A percentile compares a stretch with the other conserved stretches of the same genome.
Evolutionary conservation across 1,139 yeast genomes (phyloP).

Genomic region (Wickerhamiella pararugosa): DNA sequence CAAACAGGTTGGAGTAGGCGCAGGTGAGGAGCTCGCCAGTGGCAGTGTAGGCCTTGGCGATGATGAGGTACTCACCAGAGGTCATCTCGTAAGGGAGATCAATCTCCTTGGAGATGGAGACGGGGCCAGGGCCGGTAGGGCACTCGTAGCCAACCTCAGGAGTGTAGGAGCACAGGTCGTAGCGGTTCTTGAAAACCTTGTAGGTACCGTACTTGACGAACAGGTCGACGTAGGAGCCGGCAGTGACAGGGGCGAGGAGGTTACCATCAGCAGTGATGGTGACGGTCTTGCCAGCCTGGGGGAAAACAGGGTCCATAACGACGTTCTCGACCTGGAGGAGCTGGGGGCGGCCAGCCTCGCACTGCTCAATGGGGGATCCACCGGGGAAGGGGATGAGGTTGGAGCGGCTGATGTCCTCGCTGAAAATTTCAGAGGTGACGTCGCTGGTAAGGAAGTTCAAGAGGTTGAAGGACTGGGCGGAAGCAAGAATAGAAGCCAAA

Average conservation of each 20-base stretch:
- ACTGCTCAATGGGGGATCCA: slow-evolving; percentile 64
- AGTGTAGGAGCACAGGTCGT: slow-evolving; percentile 79
- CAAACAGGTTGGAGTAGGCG: slow-evolving; percentile 54
- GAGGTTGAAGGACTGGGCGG: too few species aligned
- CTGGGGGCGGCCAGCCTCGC: slow-evolving; percentile 54
- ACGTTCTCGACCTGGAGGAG: slow-evolving; percentile 46
- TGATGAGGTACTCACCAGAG: slow-evolving; percentile 77
- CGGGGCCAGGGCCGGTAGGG: slow-evolving; percentile 59
- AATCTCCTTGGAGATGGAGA: slow-evolving; percentile 51
- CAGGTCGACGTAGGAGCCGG: slow-evolving; percentile 86
- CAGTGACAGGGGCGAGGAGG: slow-evolving; percentile 40
- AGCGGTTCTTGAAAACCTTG: slow-evolving; percentile 67
- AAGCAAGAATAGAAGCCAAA: too few species aligned
- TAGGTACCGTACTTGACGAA: slow-evolving; percentile 88
- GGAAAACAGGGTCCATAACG: slow-evolving; percentile 70
- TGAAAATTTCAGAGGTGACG: too few species aligned
- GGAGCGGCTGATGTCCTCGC: too few species aligned
- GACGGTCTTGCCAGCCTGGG: slow-evolving; percentile 62
- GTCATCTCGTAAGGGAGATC: slow-evolving; percentile 90
- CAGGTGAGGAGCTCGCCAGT: slow-evolving; percentile 76
- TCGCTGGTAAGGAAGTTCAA: too few species aligned
- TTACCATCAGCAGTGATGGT: slow-evolving; percentile 67
- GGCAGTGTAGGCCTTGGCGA: slow-evolving; percentile 76
- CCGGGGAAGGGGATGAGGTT: slow-evolving; percentile 42
- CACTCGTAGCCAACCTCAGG: slow-evolving; percentile 63